Evolutionary conservation across 257 asterid genomes (phyloP).

Genomic region (Capsicum chinense): DNA sequence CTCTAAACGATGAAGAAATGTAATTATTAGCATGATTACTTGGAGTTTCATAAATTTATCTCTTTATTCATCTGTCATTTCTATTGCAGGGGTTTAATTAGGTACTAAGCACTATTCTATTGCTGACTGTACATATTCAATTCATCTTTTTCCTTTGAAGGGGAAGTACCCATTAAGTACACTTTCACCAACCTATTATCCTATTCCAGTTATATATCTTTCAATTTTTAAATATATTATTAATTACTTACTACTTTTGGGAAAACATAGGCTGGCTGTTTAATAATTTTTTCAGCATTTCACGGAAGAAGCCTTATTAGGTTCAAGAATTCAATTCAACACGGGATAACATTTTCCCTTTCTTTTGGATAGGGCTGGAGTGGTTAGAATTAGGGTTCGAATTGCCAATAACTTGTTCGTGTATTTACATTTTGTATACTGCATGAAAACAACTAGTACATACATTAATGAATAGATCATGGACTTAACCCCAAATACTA

Average conservation of each 20-base stretch:
- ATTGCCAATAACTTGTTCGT: neutral
- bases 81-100: neutral
- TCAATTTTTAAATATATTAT: neutral
- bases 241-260: neutral
- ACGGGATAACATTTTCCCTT: neutral
- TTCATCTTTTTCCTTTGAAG: neutral
- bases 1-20: neutral
- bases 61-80: neutral
- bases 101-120: neutral
- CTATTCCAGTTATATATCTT: conserved; percentile 2
- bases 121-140: neutral
- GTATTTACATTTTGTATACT: neutral
- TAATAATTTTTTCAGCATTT: conserved; percentile 14
- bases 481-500: neutral
- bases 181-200: neutral
- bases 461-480: neutral
- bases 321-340: conserved; percentile 4
- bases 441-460: neutral
- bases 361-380: neutral
- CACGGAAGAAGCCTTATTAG: neutral
- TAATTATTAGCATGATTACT: neutral
- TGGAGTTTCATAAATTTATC: neutral
- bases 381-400: neutral
- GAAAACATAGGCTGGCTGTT: neutral
- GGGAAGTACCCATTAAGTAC: conserved; percentile 26